Evolutionary conservation across 2,329 filamentous ascomycete species (phyloP).

Genomic region (Ramularia endophylla): DNA sequence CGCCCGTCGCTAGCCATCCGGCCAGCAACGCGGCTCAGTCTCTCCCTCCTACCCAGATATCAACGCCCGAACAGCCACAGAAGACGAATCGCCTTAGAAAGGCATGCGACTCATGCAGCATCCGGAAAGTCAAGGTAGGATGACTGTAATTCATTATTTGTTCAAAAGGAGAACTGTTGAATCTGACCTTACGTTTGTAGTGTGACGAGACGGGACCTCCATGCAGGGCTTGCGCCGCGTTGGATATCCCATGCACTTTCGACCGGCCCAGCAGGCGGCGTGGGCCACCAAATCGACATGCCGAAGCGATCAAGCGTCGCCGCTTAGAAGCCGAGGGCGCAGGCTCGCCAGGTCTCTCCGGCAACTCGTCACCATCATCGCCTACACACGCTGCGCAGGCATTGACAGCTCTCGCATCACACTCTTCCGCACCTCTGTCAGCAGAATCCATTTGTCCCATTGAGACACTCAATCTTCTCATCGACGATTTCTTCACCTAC

Average conservation of each 20-base stretch:
- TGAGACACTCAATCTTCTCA: slow-evolving; percentile 60
- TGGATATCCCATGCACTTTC: slow-evolving; percentile 64
- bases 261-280: slow-evolving; percentile 57
- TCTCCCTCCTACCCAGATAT: slow-evolving; percentile 18
- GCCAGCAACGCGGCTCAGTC: slow-evolving; percentile 19
- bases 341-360: slow-evolving; percentile 37
- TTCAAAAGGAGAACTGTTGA: neutral
- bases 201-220: slow-evolving; percentile 63
- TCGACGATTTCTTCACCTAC: slow-evolving; percentile 80
- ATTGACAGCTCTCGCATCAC: slow-evolving; percentile 44
- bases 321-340: slow-evolving; percentile 39
- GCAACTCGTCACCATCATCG: slow-evolving; percentile 42
- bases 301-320: slow-evolving; percentile 60
- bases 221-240: slow-evolving; percentile 57
- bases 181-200: slow-evolving; percentile 32
- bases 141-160: too few relatives aligned
- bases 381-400: slow-evolving; percentile 50
- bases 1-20: slow-evolving; percentile 19
- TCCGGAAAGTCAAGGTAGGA: slow-evolving; percentile 36
- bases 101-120: slow-evolving; percentile 36
- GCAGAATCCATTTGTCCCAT: slow-evolving; percentile 67
- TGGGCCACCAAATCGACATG: slow-evolving; percentile 61
- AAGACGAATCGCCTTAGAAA: slow-evolving; percentile 36
- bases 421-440: slow-evolving; percentile 42
- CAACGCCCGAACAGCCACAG: slow-evolving; percentile 20